Percentiles rank a stretch among this genome's conserved stretches.
These are phyloP conservation scores for Salinomyces thailandicus DNA, from an alignment of 2,329 filamentous ascomycete genomes.

Conservation along the genomic window DNA sequence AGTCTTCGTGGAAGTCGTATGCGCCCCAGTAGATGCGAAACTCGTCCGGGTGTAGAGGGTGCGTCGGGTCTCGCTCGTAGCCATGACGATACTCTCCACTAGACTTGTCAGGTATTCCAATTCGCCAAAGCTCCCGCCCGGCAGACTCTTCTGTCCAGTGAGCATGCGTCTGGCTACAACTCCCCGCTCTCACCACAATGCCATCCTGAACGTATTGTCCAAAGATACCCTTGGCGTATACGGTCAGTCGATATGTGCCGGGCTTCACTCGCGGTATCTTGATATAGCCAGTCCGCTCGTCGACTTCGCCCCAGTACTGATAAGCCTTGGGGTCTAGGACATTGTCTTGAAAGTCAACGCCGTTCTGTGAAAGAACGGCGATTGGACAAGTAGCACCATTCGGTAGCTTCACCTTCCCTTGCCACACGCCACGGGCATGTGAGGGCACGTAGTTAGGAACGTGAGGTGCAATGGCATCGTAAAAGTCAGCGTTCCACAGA, in stretches of 20 bases:
- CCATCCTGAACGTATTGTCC: constrained; percentile 49
- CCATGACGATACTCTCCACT: constrained; percentile 53
- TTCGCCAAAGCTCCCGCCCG: constrained; percentile 51
- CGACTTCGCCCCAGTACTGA: constrained; percentile 52
- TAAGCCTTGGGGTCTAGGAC: constrained; percentile 44
- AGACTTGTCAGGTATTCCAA: constrained; percentile 52
- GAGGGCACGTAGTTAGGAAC: constrained; percentile 51
- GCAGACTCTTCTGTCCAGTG: constrained; percentile 46
- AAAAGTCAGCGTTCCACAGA: constrained; percentile 50
- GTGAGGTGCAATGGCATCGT: constrained; percentile 50
- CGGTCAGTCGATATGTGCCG: constrained; percentile 51
- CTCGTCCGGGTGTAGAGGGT: constrained; percentile 45
- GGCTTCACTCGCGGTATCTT: constrained; percentile 44
- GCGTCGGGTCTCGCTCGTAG: constrained; percentile 37
- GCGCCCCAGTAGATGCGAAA: constrained; percentile 52
- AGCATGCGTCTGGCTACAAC: constrained; percentile 30
- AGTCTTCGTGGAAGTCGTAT: constrained; percentile 51
- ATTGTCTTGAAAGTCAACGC: constrained; percentile 50
- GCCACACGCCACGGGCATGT: constrained; percentile 40
- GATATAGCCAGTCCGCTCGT: constrained; percentile 12
- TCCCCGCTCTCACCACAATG: constrained; percentile 34
- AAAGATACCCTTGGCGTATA: constrained; percentile 54
- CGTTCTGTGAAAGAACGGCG: constrained; percentile 45
- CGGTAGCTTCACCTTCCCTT: constrained; percentile 44
- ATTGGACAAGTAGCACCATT: constrained; percentile 41